These are phyloP conservation scores for Cystofilobasidium macerans DNA, from an alignment of 768 basidiomycete genomes.

Conservation along the genomic window DNA sequence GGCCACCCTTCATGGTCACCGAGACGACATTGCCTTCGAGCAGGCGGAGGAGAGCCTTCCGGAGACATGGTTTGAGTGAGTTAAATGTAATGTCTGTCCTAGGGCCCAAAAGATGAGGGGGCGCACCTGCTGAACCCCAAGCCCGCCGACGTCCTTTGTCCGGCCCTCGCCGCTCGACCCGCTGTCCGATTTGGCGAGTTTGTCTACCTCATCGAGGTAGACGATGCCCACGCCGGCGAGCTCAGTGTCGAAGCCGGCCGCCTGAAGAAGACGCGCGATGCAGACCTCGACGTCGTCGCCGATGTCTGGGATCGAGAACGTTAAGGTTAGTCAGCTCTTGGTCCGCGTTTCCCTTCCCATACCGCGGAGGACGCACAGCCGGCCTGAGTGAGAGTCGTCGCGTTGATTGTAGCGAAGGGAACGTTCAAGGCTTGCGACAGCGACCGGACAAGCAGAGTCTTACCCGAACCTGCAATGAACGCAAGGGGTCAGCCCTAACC, in stretches of 20 bases:
- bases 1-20: neutral
- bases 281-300: slow-evolving; percentile 94
- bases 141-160: neutral
- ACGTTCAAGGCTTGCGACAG: slow-evolving; percentile 39
- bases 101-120: no score
- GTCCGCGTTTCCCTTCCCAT: neutral
- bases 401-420: slow-evolving; percentile 86
- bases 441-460: slow-evolving; percentile 74
- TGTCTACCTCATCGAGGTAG: slow-evolving; percentile 93
- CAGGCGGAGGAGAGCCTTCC: slow-evolving; percentile 82
- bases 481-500: neutral
- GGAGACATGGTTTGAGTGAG: neutral
- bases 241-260: slow-evolving; percentile 75
- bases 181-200: slow-evolving; percentile 52
- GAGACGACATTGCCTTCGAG: slow-evolving; percentile 75
- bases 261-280: slow-evolving; percentile 75
- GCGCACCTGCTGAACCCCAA: neutral
- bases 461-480: slow-evolving; percentile 46
- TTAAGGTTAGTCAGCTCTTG: neutral
- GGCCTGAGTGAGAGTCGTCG: slow-evolving; percentile 79
- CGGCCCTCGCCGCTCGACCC: slow-evolving; percentile 41
- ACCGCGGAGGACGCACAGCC: slow-evolving; percentile 28
- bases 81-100: slow-evolving; percentile 50
- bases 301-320: slow-evolving; percentile 44
- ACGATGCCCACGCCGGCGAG: slow-evolving; percentile 87